Conservation (phyloP, 441 rosid genomes). For the Hura crepitans region DNA sequence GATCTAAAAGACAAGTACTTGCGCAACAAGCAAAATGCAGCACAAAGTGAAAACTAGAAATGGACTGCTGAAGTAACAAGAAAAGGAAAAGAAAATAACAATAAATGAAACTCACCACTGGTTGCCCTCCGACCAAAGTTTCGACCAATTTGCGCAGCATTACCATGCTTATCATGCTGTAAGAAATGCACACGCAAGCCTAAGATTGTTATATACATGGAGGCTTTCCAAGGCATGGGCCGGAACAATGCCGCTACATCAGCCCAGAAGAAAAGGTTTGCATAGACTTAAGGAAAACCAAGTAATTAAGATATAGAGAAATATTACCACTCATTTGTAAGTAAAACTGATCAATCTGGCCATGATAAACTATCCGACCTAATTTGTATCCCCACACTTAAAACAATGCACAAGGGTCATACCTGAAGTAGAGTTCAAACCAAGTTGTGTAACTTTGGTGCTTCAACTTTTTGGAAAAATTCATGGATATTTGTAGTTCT, state of each 20-base stretch:
- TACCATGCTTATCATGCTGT: constrained; percentile 84
- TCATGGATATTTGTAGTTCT: neutral
- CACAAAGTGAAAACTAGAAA: neutral
- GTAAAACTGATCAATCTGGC: constrained; percentile 20
- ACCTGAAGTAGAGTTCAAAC: neutral
- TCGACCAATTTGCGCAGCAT: constrained; percentile 56
- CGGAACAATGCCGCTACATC: constrained; percentile 48
- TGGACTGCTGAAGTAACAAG: neutral
- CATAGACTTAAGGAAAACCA: constrained; percentile 41
- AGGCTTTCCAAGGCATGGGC: constrained; percentile 46
- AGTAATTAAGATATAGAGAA: constrained; percentile 34
- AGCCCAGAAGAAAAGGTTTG: constrained; percentile 49
- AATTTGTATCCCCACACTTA: neutral
- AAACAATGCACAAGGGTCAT: neutral
- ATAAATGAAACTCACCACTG: constrained; percentile 44
- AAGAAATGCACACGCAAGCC: constrained; percentile 84
- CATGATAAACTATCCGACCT: neutral
- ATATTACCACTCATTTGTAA: constrained; percentile 13
- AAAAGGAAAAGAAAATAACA: neutral
- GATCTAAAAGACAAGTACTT: neutral
- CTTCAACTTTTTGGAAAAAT: constrained; percentile 8
- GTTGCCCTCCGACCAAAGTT: constrained; percentile 45
- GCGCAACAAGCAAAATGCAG: neutral
- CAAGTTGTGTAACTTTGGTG: neutral
- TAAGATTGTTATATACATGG: constrained; percentile 60